Evolutionary conservation across 345 rosid genomes (phyloP).

Genomic region (Eucalyptus dawsonii): DNA sequence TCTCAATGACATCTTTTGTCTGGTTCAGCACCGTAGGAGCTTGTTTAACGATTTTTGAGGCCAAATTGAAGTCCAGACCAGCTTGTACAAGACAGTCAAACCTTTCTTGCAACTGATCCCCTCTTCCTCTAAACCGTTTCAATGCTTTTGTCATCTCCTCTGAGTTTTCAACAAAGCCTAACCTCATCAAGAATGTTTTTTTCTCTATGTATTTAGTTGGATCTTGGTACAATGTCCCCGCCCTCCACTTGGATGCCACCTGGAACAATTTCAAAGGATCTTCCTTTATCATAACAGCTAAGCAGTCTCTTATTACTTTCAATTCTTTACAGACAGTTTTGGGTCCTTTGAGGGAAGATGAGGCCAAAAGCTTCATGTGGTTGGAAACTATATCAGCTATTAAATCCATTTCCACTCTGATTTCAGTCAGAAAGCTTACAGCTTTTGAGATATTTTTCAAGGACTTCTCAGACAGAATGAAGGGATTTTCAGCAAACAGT

Average conservation of each 20-base stretch:
- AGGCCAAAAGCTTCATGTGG: conserved; percentile 32
- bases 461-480: conserved; percentile 34
- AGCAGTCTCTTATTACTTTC: conserved; percentile 20
- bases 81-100: conserved; percentile 65
- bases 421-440: conserved; percentile 33
- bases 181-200: conserved; percentile 42
- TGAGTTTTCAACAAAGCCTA: conserved; percentile 71
- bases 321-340: conserved; percentile 31
- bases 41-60: conserved; percentile 35
- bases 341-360: conserved; percentile 40
- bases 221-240: conserved; percentile 2
- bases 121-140: conserved; percentile 69
- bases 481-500: conserved; percentile 38
- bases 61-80: conserved; percentile 45
- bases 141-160: conserved; percentile 69
- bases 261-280: conserved; percentile 54
- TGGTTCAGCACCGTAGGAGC: conserved; percentile 71
- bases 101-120: conserved; percentile 84
- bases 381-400: conserved; percentile 18
- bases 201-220: conserved; percentile 31
- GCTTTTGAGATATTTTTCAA: conserved; percentile 31
- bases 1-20: conserved; percentile 48
- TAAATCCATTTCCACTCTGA: conserved; percentile 42
- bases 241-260: conserved; percentile 28
- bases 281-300: conserved; percentile 34